These are phyloP conservation scores for Naganishia onofrii DNA, from an alignment of 768 basidiomycete species.

Conservation along the genomic window DNA sequence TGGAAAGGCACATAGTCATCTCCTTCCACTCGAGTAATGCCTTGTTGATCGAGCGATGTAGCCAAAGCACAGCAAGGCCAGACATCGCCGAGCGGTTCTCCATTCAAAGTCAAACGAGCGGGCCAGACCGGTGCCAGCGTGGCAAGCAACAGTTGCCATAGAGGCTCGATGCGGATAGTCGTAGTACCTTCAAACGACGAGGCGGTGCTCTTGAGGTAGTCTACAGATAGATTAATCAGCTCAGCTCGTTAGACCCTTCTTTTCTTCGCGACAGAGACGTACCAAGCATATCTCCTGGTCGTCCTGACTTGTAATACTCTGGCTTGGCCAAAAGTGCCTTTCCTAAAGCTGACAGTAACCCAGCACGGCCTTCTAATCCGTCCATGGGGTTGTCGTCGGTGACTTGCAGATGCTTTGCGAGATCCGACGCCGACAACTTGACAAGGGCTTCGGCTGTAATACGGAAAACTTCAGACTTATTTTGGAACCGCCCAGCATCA, in stretches of 20 bases:
- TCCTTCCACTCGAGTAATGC: conserved; percentile 55
- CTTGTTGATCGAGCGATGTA: conserved; percentile 32
- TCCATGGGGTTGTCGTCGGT: conserved; percentile 73
- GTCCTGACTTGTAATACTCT: conserved; percentile 65
- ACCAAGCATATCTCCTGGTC: conserved; percentile 84
- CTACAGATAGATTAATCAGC: neutral
- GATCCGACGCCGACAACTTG: conserved; percentile 61
- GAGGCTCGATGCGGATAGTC: conserved; percentile 63
- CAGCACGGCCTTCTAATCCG: conserved; percentile 80
- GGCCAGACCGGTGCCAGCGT: conserved; percentile 90
- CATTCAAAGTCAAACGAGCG: conserved; percentile 64
- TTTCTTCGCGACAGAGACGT: conserved; percentile 35
- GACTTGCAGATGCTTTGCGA: conserved; percentile 76
- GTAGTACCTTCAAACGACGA: conserved; percentile 38
- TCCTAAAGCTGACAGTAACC: conserved; percentile 70
- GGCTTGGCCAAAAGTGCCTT: conserved; percentile 66
- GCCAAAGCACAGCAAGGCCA: conserved; percentile 73
- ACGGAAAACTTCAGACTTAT: neutral
- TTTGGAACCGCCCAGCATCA: too few species aligned
- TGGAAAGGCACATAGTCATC: conserved; percentile 82
- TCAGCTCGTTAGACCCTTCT: neutral
- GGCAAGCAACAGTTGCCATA: conserved; percentile 79
- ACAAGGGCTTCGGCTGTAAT: conserved; percentile 67
- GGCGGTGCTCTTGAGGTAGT: conserved; percentile 11
- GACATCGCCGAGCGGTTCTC: conserved; percentile 79